Percentiles rank a stretch among this genome's conserved stretches.
phyloP scores from a whole-genome alignment of 306 rosid genomes.

The Fragaria nilgerrensis region DNA sequence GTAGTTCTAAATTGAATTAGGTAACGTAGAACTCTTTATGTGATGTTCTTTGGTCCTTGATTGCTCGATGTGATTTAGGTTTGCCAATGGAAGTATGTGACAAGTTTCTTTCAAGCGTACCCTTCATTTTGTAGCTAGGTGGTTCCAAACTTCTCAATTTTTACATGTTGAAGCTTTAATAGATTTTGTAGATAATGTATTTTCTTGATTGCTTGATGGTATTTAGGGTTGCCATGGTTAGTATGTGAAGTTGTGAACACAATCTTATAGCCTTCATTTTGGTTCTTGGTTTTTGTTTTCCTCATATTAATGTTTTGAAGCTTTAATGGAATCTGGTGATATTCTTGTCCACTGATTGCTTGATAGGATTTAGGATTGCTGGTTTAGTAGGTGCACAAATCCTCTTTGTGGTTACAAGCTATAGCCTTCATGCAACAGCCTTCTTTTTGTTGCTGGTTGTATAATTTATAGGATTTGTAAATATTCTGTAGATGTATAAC shows the following conservation, averaged over 20 bases:
- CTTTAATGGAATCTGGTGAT: neutral
- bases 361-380: neutral
- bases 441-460: neutral
- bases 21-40: neutral
- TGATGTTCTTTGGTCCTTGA: neutral
- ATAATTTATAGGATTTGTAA: neutral
- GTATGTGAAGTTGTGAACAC: neutral
- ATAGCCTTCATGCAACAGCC: neutral
- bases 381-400: neutral
- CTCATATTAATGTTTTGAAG: neutral
- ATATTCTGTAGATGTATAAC: neutral
- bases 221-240: neutral
- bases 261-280: neutral
- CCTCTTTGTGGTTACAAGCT: neutral
- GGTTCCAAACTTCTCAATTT: neutral
- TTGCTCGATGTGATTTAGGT: neutral
- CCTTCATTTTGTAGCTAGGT: neutral
- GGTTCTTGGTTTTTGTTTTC: neutral
- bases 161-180: neutral
- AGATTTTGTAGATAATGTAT: neutral
- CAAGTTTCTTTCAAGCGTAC: neutral
- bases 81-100: neutral
- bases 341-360: neutral
- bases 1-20: neutral
- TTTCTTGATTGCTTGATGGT: neutral